These are phyloP conservation scores for Pichia deserticola DNA, from an alignment of 805 yeast genomes.

Conservation along the genomic window DNA sequence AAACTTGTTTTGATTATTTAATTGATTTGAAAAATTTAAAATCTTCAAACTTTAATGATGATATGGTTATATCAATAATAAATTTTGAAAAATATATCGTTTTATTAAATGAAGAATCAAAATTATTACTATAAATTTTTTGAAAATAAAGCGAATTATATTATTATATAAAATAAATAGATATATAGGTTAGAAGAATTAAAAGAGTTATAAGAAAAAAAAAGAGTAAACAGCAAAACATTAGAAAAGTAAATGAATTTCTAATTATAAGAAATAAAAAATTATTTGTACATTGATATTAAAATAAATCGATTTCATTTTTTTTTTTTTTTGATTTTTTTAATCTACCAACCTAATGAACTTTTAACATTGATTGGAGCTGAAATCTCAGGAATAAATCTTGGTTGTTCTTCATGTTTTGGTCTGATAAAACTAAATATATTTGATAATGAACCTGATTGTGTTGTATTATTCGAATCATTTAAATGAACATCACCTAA, in stretches of 20 bases:
- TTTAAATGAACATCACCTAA: conserved; percentile 9
- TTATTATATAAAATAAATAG: too few relatives aligned
- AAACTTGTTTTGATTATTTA: conserved; percentile 13
- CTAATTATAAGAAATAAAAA: too few relatives aligned
- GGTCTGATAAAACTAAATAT: conserved; percentile 7
- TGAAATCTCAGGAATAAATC: conserved; percentile 43
- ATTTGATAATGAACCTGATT: conserved; percentile 10
- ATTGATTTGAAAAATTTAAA: neutral
- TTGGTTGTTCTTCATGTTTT: conserved; percentile 14
- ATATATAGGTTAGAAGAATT: too few relatives aligned
- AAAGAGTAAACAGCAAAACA: too few relatives aligned
- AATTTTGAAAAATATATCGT: conserved; percentile 18
- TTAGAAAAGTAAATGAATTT: too few relatives aligned
- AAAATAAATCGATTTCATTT: too few relatives aligned
- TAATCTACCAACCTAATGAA: conserved; percentile 57
- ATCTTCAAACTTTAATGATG: neutral
- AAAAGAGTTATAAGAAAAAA: too few relatives aligned
- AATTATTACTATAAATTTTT: conserved; percentile 8
- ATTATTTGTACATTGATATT: too few relatives aligned
- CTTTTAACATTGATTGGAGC: conserved; percentile 64
- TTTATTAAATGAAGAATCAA: conserved; percentile 17
- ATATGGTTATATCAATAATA: conserved; percentile 7
- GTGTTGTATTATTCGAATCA: conserved; percentile 1
- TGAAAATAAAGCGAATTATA: neutral
- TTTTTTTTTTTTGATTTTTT: too few relatives aligned